These are phyloP conservation scores for Kokia cookei DNA, from an alignment of 441 rosid genomes.

Conservation along the genomic window DNA sequence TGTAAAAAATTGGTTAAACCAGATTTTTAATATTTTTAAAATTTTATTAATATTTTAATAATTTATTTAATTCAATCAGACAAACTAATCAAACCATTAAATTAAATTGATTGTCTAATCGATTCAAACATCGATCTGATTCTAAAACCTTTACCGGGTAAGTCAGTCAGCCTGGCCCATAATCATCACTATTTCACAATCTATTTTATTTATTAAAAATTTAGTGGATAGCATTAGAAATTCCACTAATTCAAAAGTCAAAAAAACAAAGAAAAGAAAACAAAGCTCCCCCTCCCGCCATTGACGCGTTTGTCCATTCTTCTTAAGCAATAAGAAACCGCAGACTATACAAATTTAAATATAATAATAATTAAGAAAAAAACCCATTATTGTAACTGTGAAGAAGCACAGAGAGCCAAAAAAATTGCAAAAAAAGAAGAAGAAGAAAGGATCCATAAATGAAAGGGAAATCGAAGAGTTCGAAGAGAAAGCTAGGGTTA, in stretches of 20 bases:
- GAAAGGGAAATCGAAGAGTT: constrained; percentile 56
- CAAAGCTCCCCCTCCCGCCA: constrained; percentile 13
- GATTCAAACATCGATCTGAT: accelerated
- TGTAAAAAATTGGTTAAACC: too few relatives aligned
- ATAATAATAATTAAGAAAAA: background rate
- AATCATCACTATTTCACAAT: too few relatives aligned
- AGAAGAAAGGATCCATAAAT: constrained; percentile 14
- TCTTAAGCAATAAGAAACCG: background rate
- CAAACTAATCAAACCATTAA: accelerated
- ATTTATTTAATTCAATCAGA: too few relatives aligned
- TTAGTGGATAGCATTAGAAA: background rate
- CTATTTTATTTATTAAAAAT: too few relatives aligned
- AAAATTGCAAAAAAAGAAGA: too few relatives aligned
- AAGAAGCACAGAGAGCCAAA: background rate
- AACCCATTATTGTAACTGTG: background rate
- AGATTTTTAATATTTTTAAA: too few relatives aligned
- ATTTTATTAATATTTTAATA: too few relatives aligned
- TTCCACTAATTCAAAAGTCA: background rate
- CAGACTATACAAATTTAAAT: too few relatives aligned
- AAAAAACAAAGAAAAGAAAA: background rate
- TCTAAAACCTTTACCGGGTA: too few relatives aligned
- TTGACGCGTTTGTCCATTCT: background rate
- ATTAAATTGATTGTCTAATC: accelerated
- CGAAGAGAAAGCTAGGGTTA: constrained; percentile 48
- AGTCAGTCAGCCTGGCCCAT: too few relatives aligned